These are phyloP conservation scores for Asterophora lycoperdoides DNA, from an alignment of 768 basidiomycete species.

Conservation along the genomic window DNA sequence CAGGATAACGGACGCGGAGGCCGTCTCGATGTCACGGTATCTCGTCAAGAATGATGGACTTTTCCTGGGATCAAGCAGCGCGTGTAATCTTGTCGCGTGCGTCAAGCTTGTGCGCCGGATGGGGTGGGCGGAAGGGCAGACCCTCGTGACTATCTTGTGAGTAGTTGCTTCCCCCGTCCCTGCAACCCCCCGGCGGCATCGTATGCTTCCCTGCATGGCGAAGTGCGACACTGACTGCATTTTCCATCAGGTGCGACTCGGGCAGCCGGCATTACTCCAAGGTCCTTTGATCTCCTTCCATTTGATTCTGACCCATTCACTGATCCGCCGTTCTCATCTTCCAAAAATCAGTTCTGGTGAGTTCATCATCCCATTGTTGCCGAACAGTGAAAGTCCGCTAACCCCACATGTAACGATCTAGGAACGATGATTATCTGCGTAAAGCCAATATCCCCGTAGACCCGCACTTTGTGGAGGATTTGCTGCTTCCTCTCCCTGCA, in stretches of 20 bases:
- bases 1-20: slow-evolving; percentile 90
- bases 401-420: slow-evolving; percentile 10
- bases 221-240: neutral
- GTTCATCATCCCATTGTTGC: slow-evolving; percentile 4
- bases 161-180: slow-evolving; percentile 17
- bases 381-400: too few species aligned
- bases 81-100: slow-evolving; percentile 93
- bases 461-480: slow-evolving; percentile 36
- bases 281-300: slow-evolving; percentile 33
- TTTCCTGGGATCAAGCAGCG: slow-evolving; percentile 94
- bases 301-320: slow-evolving; percentile 3
- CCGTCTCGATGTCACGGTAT: slow-evolving; percentile 93
- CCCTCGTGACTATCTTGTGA: slow-evolving; percentile 83
- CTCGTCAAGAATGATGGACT: slow-evolving; percentile 88
- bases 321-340: slow-evolving; percentile 9
- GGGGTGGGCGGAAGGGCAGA: slow-evolving; percentile 65
- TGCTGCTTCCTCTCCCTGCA: slow-evolving; percentile 27
- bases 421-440: slow-evolving; percentile 53
- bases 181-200: too few species aligned
- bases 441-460: slow-evolving; percentile 43
- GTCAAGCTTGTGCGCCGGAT: slow-evolving; percentile 71
- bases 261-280: slow-evolving; percentile 92
- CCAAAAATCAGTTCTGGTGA: slow-evolving; percentile 39
- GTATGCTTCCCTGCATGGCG: too few species aligned
- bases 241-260: slow-evolving; percentile 69